Base-by-base conservation (phyloP, 1,139 yeast species). In the Candida tropicalis region DNA sequence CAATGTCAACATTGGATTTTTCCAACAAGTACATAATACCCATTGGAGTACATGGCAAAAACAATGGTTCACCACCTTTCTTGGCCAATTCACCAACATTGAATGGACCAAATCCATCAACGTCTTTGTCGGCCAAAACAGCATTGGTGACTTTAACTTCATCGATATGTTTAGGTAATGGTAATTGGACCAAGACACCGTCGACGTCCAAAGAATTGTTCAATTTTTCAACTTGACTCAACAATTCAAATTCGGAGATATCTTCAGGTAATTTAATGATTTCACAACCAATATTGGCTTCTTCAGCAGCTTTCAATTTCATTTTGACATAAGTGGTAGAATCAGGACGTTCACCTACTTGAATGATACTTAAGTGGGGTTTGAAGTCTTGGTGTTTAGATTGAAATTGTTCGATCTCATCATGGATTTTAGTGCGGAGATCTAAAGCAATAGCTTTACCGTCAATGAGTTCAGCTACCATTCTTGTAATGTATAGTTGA, bases 21-120 rank as follows among this genome's bases (percentile, higher is more conserved):
- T 81, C 70, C 56, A 93, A 76, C 55, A 93, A 75, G 55, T 82
- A 85, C 73, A 93, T 82, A 59, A 91, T 84, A 35, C 99, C 99
- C 70, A 88, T 83, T 44, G 99, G 99, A 35, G 99, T 93, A 68
- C 99, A 93, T 27, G 99, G 99, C 55, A 87, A 74, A 65, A 88
- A 93, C 48, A 69, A 64, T 17, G 99, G 99, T 29, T 77, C 65
- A 41, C 99, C 99, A 44, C 88, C 87, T 55, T 85, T 85, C 69
- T 91, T 91, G 58, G 91, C 83, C 54, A 93, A 77, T 67, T 93
- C 98, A 44, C 98, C 98, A 42, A 88, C 86, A 65, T 93, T 95
- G 63, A 66, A 77, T 38, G 95, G 86, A 41, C 95, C 96, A 59
- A 93, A 93, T 1, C 99, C 99, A 62, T 93, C 99, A 39, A 95